Conservation (phyloP, 1,139 yeast genomes). For the Diutina mesorugosa region DNA sequence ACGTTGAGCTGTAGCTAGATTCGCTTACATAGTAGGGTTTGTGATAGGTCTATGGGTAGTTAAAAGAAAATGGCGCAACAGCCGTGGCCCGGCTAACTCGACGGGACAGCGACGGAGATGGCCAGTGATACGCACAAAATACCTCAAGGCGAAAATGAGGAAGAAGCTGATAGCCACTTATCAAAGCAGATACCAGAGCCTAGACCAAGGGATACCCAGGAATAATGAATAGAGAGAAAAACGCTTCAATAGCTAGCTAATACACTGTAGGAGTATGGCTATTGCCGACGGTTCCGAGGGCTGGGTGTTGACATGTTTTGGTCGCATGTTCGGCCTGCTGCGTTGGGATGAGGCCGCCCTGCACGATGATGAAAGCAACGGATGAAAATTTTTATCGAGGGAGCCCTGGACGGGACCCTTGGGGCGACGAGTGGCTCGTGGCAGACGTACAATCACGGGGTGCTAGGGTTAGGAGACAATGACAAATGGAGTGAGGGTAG, state of each 20-base stretch:
- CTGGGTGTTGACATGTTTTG: background rate
- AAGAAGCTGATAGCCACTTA: background rate
- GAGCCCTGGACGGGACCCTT: background rate
- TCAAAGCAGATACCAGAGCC: no score
- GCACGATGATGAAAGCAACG: background rate
- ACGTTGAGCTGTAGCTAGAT: no score
- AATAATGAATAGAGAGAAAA: no score
- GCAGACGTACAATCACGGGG: no score
- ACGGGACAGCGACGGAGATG: background rate
- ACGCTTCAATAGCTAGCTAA: no score
- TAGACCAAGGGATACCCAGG: no score
- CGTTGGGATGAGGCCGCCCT: background rate
- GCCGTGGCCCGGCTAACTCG: background rate
- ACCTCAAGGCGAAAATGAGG: background rate
- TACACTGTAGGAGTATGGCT: background rate
- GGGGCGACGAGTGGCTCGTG: background rate
- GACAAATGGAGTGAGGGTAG: background rate
- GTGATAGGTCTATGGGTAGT: no score
- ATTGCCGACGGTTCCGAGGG: background rate
- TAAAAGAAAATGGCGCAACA: background rate
- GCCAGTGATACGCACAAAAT: background rate
- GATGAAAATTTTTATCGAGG: background rate
- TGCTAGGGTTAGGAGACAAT: no score
- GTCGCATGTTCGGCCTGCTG: background rate
- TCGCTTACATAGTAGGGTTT: no score